Evolutionary conservation across 257 asterid species (phyloP), one percentile per base, ranked within the genome.

Genomic region (Lycium barbarum): DNA sequence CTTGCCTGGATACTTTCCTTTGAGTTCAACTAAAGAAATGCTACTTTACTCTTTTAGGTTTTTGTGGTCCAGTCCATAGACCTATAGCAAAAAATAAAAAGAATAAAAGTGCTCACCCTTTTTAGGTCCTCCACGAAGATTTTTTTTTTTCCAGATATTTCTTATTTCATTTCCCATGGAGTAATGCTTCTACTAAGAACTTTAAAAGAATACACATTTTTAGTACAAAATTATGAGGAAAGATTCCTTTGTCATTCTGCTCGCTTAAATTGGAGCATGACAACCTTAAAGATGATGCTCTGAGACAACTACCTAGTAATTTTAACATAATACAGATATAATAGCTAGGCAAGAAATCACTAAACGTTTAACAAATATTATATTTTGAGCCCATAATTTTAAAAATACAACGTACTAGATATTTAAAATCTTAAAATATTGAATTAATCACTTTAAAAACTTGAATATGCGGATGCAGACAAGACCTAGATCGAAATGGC

Each of bases 11-110:
- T 86, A 83, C 67, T 79, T 68, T 79, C 65, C 81, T 84, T 83
- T 86, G 26, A 73, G 47, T 72, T 83, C 80, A 66, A 80, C 84
- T 72, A 59, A 80, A 83, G 20, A 53, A 73, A 7, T 38, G 9
- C 80, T 74, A 82, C 74, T 18, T 38, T 47, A 4, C 12, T 26
- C 22, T 14, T 53, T 78, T 78, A 7, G 49, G 49, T 9, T 15
- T 17, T 26, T 4, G 17, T 53, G 82, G 82, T 78, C 82, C 65
- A 78, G 4, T 8, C 17, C 82, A 53, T 17, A 53, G 33, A 78
- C 82, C 63, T n/a, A 72, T 9, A 43, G 36, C 80, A 7, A 72
- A 72, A n/a, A 45, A 1, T 40, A 40, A 71, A 22, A 4, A 9
- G 40, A 43, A 45, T 17, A 59, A 59, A 6, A 59, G 18, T 2